phyloP scores from a whole-genome alignment of 1,139 yeast genomes.

The Taphrina pruni region DNA sequence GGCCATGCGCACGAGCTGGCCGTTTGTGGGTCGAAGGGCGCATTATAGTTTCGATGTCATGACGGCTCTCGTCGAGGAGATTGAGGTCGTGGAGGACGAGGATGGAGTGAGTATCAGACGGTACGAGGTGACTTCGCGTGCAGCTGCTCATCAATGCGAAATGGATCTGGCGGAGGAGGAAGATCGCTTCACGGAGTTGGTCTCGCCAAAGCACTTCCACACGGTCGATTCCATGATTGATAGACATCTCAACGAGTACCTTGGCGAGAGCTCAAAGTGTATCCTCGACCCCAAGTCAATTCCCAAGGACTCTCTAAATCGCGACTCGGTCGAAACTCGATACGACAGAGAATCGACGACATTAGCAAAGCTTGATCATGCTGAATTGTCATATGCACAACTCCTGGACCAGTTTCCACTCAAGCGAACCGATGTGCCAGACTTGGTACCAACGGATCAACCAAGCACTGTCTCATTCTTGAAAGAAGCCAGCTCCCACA shows the following conservation, averaged over 20 bases:
- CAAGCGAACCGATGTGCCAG: background rate
- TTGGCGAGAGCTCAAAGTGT: conserved; percentile 4
- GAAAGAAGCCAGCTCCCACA: background rate
- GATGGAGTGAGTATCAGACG: background rate
- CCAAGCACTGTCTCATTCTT: background rate
- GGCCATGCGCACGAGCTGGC: background rate
- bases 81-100: conserved; percentile 1
- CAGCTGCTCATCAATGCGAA: background rate
- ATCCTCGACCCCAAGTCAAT: conserved; percentile 2
- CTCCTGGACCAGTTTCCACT: background rate
- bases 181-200: conserved; percentile 1
- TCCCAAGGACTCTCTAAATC: background rate
- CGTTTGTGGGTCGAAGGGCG: background rate
- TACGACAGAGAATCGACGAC: background rate
- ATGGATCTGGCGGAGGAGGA: background rate
- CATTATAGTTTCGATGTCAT: conserved; percentile 3
- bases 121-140: conserved; percentile 1
- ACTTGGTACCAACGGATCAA: too few species aligned
- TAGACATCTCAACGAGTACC: conserved; percentile 11
- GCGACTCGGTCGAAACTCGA: conserved; percentile 1
- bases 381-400: background rate
- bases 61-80: background rate
- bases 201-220: conserved; percentile 8
- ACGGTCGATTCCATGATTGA: conserved; percentile 10
- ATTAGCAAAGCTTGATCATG: background rate